These are phyloP conservation scores for Phialophora chinensis DNA, from an alignment of 2,329 filamentous ascomycete genomes.

Conservation along the genomic window DNA sequence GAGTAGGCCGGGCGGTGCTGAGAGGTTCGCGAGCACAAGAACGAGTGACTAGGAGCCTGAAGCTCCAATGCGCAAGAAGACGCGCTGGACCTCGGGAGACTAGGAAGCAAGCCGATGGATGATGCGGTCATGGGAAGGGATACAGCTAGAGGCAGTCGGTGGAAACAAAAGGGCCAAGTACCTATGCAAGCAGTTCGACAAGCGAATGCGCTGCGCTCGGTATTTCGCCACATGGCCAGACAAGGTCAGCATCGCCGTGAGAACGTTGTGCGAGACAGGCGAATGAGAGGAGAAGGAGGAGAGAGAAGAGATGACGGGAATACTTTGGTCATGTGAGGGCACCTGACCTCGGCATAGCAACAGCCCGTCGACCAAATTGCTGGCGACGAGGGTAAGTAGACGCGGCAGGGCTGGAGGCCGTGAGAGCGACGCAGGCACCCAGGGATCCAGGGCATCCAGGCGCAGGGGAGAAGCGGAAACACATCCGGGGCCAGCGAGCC, in stretches of 20 bases:
- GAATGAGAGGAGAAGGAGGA: slow-evolving; percentile 12
- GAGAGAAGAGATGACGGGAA: neutral
- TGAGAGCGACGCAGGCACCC: neutral
- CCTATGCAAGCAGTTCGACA: neutral
- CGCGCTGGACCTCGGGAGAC: slow-evolving; percentile 12
- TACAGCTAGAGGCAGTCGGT: slow-evolving; percentile 11
- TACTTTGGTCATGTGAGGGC: slow-evolving; percentile 11
- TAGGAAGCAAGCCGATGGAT: slow-evolving; percentile 25
- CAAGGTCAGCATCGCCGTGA: slow-evolving; percentile 20
- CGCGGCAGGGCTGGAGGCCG: slow-evolving; percentile 9
- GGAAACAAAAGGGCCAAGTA: slow-evolving; percentile 7
- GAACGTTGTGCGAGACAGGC: slow-evolving; percentile 9
- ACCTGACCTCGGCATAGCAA: slow-evolving; percentile 3
- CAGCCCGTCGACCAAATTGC: neutral
- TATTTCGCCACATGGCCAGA: slow-evolving; percentile 12
- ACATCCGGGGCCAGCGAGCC: neutral
- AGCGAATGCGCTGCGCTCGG: slow-evolving; percentile 1
- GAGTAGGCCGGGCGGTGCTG: slow-evolving; percentile 35
- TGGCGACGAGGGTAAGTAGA: slow-evolving; percentile 13
- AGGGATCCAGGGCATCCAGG: neutral
- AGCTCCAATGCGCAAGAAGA: slow-evolving; percentile 15
- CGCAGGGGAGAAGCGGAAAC: neutral
- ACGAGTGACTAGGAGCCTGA: slow-evolving; percentile 21
- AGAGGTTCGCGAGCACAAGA: slow-evolving; percentile 25
- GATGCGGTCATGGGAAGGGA: slow-evolving; percentile 2